Evolutionary conservation across 2,329 filamentous ascomycete species (phyloP), one percentile per base, ranked within the genome.

Genomic region (Aphanocladium album): DNA sequence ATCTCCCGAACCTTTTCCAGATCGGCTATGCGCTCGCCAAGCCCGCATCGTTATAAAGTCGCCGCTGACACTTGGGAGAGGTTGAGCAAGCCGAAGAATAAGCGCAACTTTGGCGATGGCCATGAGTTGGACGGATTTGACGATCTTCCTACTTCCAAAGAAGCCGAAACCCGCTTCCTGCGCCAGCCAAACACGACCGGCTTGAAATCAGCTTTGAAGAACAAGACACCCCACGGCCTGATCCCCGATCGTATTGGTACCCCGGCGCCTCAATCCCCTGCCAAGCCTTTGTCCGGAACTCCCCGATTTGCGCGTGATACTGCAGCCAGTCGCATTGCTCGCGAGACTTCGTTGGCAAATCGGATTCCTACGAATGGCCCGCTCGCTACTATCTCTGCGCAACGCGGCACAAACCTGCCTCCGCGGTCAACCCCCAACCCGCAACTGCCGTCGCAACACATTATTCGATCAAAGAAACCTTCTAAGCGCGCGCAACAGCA

Each of bases 81-180:
- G 51, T 76, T 96, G 62, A 93, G 84, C 64, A 89, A 88, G 71
- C 91, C 91, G 3, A 75, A 73, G 67, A 73, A 73, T 55, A 75
- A 74, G 65, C 75, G 73, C 63, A 71, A 74, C 81, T 99, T 96
- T 76, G 95, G 95, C 14, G 91, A 97, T 72, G 95, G 95, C 17
- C 89, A 89, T 62, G 95, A 99, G 74, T 81, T 99, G 37, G 93
- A 98, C 67, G 87, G 84, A 2, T 98, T 99, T 71, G 95, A 99
- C 71, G 95, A 99, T 74, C 78, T 99, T 60, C 93, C 93, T 1
- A 98, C 93, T 0, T 97, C 93, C 17, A 86, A 83, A 14, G 85
- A 89, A 62, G 83, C 86, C 16, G 95, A 99, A 74, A 91, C 87
- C 64, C 89, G 86, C 67, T 99, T 86, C 69, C 80, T 92, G 63